Evolutionary conservation across 2,329 filamentous ascomycete genomes (phyloP), one percentile per base, ranked within the genome.

Genomic region (Zymoseptoria passerinii): DNA sequence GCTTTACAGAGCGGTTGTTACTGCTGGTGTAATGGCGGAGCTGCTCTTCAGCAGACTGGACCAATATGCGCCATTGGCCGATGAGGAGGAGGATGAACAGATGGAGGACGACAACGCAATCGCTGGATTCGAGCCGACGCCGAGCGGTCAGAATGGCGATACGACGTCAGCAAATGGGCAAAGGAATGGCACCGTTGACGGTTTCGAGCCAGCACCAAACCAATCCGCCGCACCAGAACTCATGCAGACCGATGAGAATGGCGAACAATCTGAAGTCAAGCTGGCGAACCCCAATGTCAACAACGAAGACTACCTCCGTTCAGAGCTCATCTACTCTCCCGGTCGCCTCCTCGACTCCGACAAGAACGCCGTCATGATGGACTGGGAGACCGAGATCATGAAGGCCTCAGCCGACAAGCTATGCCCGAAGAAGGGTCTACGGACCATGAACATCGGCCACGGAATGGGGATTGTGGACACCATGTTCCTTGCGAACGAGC

Each of bases 21-120:
- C 92, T 70, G 92, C 92, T 1, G 94, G 94, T 16, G 89, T 96
- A 57, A 81, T 92, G 54, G 92, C 92, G 0, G 94, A 97, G 78
- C 77, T 97, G 72, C 76, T 99, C 18, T 83, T 97, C 68, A 87
- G 85, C 61, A 76, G 94, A 52, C 77, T 97, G 70, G 90, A 92
- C 51, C 87, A 85, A 13, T 97, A 95, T 68, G 86, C 92, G 73
- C 78, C 80, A 70, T 78, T 96, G 4, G 80, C 77, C 1, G 87
- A 83, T 3, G 80, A 76, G 0, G 81, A 77, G 29, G 81, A 80
- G 13, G 74, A 75, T 0, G 74, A 76, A 0, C 79, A 79, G 13
- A 78, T 77, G 1, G 77, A 78, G 0, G 77, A 78, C 0, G 62
- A 66, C 52, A 69, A 71, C 18, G 65, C 63, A 20, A 72, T 73